Evolutionary conservation across 805 yeast genomes (phyloP), one percentile per base, ranked within the genome.

Genomic region (Starmerella geochares): DNA sequence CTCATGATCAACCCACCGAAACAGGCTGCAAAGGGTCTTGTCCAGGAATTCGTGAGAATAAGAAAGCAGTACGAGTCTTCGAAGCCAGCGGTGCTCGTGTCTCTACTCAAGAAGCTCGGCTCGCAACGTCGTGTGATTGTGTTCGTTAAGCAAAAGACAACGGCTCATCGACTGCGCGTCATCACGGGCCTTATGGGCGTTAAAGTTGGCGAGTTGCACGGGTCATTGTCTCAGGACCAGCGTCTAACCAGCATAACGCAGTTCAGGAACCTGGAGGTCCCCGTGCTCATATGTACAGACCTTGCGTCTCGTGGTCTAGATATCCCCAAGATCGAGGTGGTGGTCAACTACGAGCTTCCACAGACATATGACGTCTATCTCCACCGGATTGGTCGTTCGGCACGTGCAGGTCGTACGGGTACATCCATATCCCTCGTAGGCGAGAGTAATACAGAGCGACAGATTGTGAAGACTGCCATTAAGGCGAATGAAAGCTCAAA

Each of bases 381-480:
- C 61, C 98, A 92, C 70, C 83, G 98, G 73, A 96, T 92, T 53
- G 98, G 98, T 69, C 85, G 98, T 76, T 92, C 97, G 49, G 99
- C 99, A 9, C 86, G 99, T 78, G 99, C 96, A 46, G 97, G 97
- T 19, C 79, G 97, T 68, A 86, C 84, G 48, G 99, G 99, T 75
- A 77, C 77, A 50, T 84, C 96, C 40, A 82, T 92, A 36, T 81
- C 96, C 2, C 80, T 92, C 67, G 98, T 92, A 13, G 96, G 97
- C 16, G 98, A 92, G 64, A 72, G 84, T 0, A 72, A 86, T n/a
- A 77, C 74, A 51, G 98, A 92, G 56, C 79, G 98, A 67, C 70
- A 75, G 43, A 86, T 92, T 58, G 97, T 92, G n/a, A 87, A 85
- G 64, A 86, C 80, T 16, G 94, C 95, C 3, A 79, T 92, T 58